Percentiles rank a stretch among this genome's conserved stretches.
Conservation (phyloP, 2,329 filamentous ascomycete genomes). For the Didymella sp. region DNA sequence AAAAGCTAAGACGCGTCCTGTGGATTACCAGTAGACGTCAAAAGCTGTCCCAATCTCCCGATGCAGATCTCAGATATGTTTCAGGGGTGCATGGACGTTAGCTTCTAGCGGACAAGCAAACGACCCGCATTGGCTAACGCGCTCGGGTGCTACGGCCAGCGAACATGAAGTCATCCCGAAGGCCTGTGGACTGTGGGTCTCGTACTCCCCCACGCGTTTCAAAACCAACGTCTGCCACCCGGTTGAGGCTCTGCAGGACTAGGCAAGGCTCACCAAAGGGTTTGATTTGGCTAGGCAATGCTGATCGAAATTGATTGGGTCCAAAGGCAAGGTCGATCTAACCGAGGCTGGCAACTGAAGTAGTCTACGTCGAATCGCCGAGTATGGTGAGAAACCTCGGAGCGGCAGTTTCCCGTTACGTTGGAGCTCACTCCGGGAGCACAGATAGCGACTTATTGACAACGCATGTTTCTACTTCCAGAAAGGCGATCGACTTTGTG, state of each 20-base stretch:
- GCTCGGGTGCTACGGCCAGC: slow-evolving; percentile 12
- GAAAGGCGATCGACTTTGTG: neutral
- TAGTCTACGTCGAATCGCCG: neutral
- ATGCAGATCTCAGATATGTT: slow-evolving; percentile 8
- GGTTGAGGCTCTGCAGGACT: slow-evolving; percentile 6
- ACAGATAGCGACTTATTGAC: neutral
- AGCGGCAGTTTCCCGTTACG: neutral
- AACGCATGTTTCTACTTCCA: neutral
- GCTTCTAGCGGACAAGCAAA: slow-evolving; percentile 9
- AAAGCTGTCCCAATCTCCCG: slow-evolving; percentile 7
- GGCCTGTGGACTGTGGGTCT: slow-evolving; percentile 1
- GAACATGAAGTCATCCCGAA: slow-evolving; percentile 5
- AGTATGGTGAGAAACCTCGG: neutral
- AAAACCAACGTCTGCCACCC: neutral
- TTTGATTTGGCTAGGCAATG: neutral
- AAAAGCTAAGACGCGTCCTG: neutral
- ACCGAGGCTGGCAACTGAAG: neutral
- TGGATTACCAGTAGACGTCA: neutral
- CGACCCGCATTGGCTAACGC: slow-evolving; percentile 1
- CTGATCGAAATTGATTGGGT: slow-evolving; percentile 1
- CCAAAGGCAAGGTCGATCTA: neutral
- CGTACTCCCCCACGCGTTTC: slow-evolving; percentile 11
- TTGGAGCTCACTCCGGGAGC: neutral
- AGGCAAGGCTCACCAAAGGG: neutral
- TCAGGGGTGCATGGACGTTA: slow-evolving; percentile 7